Percentiles rank a stretch among this genome's conserved stretches.
These are phyloP conservation scores for Viola pubescens DNA, from an alignment of 441 rosid species.

Conservation along the genomic window DNA sequence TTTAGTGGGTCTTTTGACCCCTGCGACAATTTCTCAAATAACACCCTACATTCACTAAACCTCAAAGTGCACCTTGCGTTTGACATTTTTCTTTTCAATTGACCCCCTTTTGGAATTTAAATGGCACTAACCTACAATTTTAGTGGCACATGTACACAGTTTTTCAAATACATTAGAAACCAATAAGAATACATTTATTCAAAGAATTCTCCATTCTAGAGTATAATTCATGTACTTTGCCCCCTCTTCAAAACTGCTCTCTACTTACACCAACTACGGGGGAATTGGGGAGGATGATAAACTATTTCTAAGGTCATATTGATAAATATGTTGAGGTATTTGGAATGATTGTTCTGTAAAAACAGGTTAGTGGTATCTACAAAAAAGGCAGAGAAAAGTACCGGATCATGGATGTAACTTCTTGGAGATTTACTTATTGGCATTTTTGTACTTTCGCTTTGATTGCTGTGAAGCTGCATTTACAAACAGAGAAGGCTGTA, in stretches of 20 bases:
- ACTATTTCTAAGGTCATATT: background rate
- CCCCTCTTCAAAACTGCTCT: background rate
- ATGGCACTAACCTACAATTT: too few relatives aligned
- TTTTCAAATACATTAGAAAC: too few relatives aligned
- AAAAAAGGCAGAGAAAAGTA: background rate
- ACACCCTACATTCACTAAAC: background rate
- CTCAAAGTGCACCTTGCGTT: too few relatives aligned
- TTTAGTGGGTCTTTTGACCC: too few relatives aligned
- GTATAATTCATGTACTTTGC: background rate
- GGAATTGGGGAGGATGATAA: background rate
- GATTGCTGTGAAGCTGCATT: conserved; percentile 1
- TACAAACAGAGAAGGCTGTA: conserved; percentile 88
- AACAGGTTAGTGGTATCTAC: conserved; percentile 4
- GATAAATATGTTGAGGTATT: background rate
- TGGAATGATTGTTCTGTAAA: background rate
- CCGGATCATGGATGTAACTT: background rate
- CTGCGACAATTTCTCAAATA: background rate
- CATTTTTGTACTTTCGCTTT: background rate
- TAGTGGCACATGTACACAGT: too few relatives aligned
- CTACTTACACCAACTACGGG: background rate
- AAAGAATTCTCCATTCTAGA: background rate
- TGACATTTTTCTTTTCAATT: too few relatives aligned
- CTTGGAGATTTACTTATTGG: background rate
- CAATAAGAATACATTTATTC: too few relatives aligned
- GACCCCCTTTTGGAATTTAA: too few relatives aligned